These are phyloP conservation scores for Raphanus hybrid DNA, from an alignment of 441 rosid genomes.

Conservation along the genomic window DNA sequence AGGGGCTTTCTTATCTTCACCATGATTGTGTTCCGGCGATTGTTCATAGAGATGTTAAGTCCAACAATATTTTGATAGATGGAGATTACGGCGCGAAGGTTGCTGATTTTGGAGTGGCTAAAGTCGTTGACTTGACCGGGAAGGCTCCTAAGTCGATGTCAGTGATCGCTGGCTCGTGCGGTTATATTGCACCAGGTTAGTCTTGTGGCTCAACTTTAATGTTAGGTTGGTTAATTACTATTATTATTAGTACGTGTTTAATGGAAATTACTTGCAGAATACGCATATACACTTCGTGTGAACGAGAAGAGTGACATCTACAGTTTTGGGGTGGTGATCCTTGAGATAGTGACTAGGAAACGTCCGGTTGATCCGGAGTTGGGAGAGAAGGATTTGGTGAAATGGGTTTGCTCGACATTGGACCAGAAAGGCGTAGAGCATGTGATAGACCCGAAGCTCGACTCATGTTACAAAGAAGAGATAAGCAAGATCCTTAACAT, in stretches of 20 bases:
- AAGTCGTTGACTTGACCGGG: conserved; percentile 71
- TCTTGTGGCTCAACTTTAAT: conserved; percentile 11
- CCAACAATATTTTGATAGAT: conserved; percentile 90
- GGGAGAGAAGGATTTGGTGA: too few relatives aligned
- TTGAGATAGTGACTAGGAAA: conserved; percentile 61
- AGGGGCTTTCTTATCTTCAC: conserved; percentile 93
- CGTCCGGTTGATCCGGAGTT: too few relatives aligned
- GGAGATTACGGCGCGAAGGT: conserved; percentile 67
- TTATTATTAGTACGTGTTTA: neutral
- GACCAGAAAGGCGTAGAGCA: too few relatives aligned
- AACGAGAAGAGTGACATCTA: too few relatives aligned
- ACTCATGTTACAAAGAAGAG: neutral
- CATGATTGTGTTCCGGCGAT: conserved; percentile 94
- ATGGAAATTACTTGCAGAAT: neutral
- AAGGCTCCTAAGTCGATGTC: conserved; percentile 88
- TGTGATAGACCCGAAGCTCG: too few relatives aligned
- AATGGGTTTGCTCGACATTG: too few relatives aligned
- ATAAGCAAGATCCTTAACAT: conserved; percentile 82
- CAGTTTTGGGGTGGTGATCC: conserved; percentile 75
- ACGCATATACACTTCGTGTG: too few relatives aligned
- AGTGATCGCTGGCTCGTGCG: conserved; percentile 95
- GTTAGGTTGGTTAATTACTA: conserved; percentile 11
- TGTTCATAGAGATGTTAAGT: conserved; percentile 95
- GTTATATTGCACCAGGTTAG: conserved; percentile 97
- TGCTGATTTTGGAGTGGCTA: conserved; percentile 97